phyloP scores from a whole-genome alignment of 1,284 basidiomycete species.

The Ustilago esculenta region DNA sequence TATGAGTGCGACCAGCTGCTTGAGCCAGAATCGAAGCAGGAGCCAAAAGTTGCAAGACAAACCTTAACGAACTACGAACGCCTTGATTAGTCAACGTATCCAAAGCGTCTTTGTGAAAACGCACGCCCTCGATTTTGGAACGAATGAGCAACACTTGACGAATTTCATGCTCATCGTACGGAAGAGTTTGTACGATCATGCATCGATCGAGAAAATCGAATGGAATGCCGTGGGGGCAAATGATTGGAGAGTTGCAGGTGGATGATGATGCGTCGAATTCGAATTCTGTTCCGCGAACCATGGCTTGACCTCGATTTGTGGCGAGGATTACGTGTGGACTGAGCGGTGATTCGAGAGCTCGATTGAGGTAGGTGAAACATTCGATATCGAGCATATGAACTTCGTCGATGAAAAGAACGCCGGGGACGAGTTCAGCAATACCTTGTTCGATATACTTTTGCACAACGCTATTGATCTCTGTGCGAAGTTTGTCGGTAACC shows the following conservation, averaged over 20 bases:
- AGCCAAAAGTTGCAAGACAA: conserved; percentile 88
- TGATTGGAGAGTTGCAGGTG: too few relatives aligned
- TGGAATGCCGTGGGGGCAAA: conserved; percentile 92
- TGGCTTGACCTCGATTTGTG: conserved; percentile 90
- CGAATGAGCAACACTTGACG: conserved; percentile 86
- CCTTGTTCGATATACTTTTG: conserved; percentile 97
- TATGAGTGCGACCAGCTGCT: conserved; percentile 85
- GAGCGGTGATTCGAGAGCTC: conserved; percentile 92
- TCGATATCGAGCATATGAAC: conserved; percentile 99
- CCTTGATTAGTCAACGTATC: conserved; percentile 85
- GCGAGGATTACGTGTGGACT: conserved; percentile 96
- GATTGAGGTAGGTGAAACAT: conserved; percentile 98
- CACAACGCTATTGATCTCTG: conserved; percentile 98
- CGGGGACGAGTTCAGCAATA: conserved; percentile 95
- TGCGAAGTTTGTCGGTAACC: conserved; percentile 92
- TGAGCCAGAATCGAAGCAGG: conserved; percentile 89
- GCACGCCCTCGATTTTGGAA: conserved; percentile 85
- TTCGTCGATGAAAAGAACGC: conserved; percentile 98
- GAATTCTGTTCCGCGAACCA: conserved; percentile 84
- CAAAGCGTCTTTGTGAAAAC: conserved; percentile 79
- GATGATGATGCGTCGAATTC: too few relatives aligned
- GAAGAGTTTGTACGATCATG: conserved; percentile 93
- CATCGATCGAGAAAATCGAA: conserved; percentile 93
- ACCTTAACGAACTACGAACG: conserved; percentile 85
- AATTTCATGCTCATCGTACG: conserved; percentile 85